Evolutionary conservation across 345 rosid genomes (phyloP).

Genomic region (Pugionium cornutum): DNA sequence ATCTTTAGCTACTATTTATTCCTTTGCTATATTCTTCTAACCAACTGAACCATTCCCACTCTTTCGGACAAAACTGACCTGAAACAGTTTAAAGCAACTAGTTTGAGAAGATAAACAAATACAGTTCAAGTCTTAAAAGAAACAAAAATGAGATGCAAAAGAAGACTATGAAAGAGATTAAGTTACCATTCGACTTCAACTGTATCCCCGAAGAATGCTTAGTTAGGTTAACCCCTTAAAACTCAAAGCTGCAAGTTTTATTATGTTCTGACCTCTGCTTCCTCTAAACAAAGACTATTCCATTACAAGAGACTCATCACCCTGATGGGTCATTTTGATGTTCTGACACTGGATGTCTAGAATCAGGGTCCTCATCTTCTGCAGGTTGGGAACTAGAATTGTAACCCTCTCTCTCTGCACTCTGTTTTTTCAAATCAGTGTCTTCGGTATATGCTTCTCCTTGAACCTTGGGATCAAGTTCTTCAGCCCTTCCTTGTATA

Average conservation of each 20-base stretch:
- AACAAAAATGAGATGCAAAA: too few relatives aligned
- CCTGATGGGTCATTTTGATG: neutral
- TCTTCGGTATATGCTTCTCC: constrained; percentile 22
- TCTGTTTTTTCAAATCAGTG: constrained; percentile 15
- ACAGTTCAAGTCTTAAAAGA: too few relatives aligned
- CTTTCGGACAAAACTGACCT: too few relatives aligned
- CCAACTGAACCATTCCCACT: too few relatives aligned
- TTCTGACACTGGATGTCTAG: constrained; percentile 2
- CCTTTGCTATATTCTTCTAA: too few relatives aligned
- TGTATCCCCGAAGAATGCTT: too few relatives aligned
- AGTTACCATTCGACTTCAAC: too few relatives aligned
- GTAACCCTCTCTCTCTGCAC: constrained; percentile 19
- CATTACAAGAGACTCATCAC: constrained; percentile 1
- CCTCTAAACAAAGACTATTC: neutral
- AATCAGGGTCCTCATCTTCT: constrained; percentile 11
- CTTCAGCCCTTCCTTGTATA: constrained; percentile 20
- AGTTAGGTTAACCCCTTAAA: too few relatives aligned
- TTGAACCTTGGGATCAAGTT: constrained; percentile 12
- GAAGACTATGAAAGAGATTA: too few relatives aligned
- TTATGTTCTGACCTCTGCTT: constrained; percentile 4
- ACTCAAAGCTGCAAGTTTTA: neutral
- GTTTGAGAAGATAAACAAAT: too few relatives aligned
- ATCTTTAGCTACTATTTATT: too few relatives aligned
- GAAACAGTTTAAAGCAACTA: too few relatives aligned
- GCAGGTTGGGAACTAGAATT: neutral